Base-by-base conservation (phyloP, 176 grass and related monocot species). In the Bothriochloa decipiens region DNA sequence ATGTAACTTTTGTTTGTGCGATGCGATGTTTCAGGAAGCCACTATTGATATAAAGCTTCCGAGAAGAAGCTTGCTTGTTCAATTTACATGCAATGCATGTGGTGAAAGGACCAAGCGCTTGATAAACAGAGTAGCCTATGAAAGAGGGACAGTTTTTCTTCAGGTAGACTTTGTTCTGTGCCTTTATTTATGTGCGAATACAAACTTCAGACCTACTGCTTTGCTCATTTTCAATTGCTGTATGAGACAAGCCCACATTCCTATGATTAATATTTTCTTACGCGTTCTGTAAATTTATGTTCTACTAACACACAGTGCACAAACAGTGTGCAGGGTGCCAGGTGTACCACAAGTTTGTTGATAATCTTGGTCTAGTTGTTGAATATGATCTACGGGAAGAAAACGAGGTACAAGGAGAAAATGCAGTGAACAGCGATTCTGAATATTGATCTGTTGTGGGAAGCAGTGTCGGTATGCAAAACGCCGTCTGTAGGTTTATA, bases 321-420 rank as follows among this genome's bases (percentile, higher is more conserved):
- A 23, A 49, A 57, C 89, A 98, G 93, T 99, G 96, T 45, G 88
- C 84, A 85, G 96, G 96, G 18, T 99, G 93, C 72, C 86, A 90
- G 58, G 89, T 96, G 58, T 99, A 94, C 86, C 93, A 99, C 86
- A 96, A 96, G 72, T 96, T 99, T 86, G 91, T 96, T 32, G 93
- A 99, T 76, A 99, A 96, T 75, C 96, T 99, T 84, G 96, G 96
- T 66, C 88, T 96, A 74, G 78, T 98, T 81, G 93, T 95, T 81
- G 93, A 98, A 81, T 98, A 95, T 33, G 91, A 98, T 76, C 74
- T 98, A 23, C 83, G 86, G 4, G 89, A 92, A 78, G 86, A 94
- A 84, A 74, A 83, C 43, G 42, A 43, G 16, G 1, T 91, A 15
- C 83, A 84, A 10, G 89, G 89, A 83, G 86, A 89, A 69, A 74